A percentile compares a stretch with the other conserved stretches of the same genome.
Conservation (phyloP, 2,329 filamentous ascomycete genomes). For the Diaporthe velutina region DNA sequence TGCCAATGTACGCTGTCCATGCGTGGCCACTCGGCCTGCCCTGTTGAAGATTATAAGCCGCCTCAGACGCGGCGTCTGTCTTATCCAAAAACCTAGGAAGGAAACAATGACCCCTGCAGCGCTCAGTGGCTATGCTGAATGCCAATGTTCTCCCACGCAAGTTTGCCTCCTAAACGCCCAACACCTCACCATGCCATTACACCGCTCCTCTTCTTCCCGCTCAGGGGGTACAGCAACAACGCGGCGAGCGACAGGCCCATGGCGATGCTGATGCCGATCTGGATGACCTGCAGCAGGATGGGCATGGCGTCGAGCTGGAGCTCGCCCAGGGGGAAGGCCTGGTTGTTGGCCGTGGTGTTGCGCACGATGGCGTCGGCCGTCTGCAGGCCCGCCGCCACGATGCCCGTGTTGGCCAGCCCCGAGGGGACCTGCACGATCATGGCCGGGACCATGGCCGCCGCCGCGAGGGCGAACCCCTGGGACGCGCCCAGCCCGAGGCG, state of each 20-base stretch:
- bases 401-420: conserved; percentile 15
- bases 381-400: conserved; percentile 15
- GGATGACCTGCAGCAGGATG: conserved; percentile 26
- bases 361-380: conserved; percentile 23
- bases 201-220: conserved; percentile 17
- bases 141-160: not conserved
- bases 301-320: conserved; percentile 23
- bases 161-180: not conserved
- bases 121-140: not conserved
- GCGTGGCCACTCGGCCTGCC: not conserved
- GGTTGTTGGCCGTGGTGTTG: conserved; percentile 25
- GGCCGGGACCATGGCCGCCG: conserved; percentile 13
- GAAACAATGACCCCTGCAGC: conserved; percentile 4
- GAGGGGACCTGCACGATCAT: conserved; percentile 24
- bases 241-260: conserved; percentile 14
- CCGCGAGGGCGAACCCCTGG: conserved; percentile 19
- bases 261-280: conserved; percentile 24
- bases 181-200: conserved; percentile 15
- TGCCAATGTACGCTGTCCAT: conserved; percentile 11
- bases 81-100: not conserved
- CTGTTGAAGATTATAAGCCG: conserved; percentile 18
- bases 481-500: conserved; percentile 10
- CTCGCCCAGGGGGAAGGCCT: conserved; percentile 9
- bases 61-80: not conserved
- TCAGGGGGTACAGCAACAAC: conserved; percentile 13